These are phyloP conservation scores for Populus davidiana DNA, from an alignment of 345 rosid species.

Conservation along the genomic window DNA sequence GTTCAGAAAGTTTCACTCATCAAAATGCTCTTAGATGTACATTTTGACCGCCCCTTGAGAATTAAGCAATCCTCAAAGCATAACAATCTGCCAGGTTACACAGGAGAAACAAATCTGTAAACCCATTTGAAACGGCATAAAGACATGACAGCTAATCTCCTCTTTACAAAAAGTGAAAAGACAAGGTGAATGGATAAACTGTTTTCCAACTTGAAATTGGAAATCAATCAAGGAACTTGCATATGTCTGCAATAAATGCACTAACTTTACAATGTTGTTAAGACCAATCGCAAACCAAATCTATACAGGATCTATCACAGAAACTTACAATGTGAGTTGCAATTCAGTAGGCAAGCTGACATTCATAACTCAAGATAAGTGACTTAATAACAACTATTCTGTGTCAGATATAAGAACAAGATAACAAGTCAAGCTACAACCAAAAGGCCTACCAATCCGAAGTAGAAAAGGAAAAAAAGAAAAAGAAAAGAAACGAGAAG, in stretches of 20 bases:
- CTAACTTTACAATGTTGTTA: not conserved
- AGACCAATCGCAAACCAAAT: not conserved
- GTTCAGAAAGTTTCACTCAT: not conserved
- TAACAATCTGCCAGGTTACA: not conserved
- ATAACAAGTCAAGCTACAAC: not conserved
- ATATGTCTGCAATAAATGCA: not conserved
- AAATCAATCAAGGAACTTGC: not conserved
- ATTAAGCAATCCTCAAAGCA: not conserved
- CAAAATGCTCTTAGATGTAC: not conserved
- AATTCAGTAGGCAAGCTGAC: not conserved
- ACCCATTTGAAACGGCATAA: not conserved
- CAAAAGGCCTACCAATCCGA: not conserved
- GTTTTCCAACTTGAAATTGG: not conserved
- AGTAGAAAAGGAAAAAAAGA: not conserved
- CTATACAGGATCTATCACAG: not conserved
- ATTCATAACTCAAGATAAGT: not conserved
- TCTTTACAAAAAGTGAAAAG: not conserved
- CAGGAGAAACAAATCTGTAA: not conserved
- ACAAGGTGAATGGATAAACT: not conserved
- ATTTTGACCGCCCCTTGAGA: not conserved
- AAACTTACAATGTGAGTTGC: not conserved
- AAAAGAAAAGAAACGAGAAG: not conserved
- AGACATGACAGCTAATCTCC: not conserved
- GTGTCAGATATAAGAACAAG: not conserved
- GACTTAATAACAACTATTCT: not conserved